Percentiles rank a stretch among this genome's conserved stretches.
These are phyloP conservation scores for Saxispiralis lemnorum DNA, from an alignment of 495 filamentous ascomycete species.

Conservation along the genomic window DNA sequence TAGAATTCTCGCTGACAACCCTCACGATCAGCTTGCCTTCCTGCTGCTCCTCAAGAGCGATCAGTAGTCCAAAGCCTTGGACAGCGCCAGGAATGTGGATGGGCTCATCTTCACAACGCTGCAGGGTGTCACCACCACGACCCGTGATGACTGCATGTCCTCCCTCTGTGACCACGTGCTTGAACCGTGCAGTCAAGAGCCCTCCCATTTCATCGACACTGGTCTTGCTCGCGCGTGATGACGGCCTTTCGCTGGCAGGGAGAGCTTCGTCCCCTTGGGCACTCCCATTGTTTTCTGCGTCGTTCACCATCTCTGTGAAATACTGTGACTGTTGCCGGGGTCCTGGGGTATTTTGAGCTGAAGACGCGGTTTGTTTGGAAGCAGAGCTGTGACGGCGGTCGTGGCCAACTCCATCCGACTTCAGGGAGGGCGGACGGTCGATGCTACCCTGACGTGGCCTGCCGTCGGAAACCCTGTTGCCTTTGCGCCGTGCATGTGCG, in stretches of 20 bases:
- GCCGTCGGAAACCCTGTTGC: background rate
- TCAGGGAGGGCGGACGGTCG: background rate
- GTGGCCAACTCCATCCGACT: background rate
- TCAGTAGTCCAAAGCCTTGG: slow-evolving; percentile 63
- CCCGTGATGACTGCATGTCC: slow-evolving; percentile 81
- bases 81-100: slow-evolving; percentile 86
- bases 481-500: slow-evolving; percentile 12
- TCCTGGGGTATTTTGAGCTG: too few relatives aligned
- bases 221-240: slow-evolving; percentile 10
- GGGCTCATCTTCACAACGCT: slow-evolving; percentile 81
- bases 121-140: slow-evolving; percentile 46
- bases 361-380: too few relatives aligned
- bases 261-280: slow-evolving; percentile 3
- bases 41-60: slow-evolving; percentile 56
- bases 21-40: slow-evolving; percentile 54
- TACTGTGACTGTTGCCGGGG: slow-evolving; percentile 10
- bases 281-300: slow-evolving; percentile 5
- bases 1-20: slow-evolving; percentile 75
- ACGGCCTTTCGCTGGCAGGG: slow-evolving; percentile 5
- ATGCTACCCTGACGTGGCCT: slow-evolving; percentile 2
- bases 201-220: slow-evolving; percentile 21
- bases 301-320: slow-evolving; percentile 16
- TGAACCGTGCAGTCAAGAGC: slow-evolving; percentile 55
- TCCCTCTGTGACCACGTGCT: slow-evolving; percentile 58
- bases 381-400: background rate